Conservation (phyloP, 2,329 filamentous ascomycete species). For the Aureobasidium sp. region DNA sequence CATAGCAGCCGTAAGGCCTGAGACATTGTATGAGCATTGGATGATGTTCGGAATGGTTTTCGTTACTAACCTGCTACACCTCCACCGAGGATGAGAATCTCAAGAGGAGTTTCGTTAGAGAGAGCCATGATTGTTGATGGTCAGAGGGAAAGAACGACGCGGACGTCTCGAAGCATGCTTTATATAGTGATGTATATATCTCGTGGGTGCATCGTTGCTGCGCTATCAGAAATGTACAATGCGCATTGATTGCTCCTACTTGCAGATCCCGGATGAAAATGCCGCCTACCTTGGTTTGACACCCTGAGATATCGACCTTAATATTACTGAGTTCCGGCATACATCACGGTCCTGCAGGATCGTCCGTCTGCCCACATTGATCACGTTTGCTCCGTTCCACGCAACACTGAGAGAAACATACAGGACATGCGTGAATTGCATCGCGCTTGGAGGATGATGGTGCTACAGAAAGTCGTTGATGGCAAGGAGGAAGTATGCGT, state of each 20-base stretch:
- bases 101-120: constrained; percentile 9
- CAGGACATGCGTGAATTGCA: too few species aligned
- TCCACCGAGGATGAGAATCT: constrained; percentile 19
- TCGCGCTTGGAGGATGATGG: neutral
- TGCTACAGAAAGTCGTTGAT: neutral
- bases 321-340: too few species aligned
- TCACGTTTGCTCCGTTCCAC: too few species aligned
- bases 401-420: too few species aligned
- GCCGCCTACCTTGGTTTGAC: neutral
- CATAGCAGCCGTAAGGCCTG: constrained; percentile 55
- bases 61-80: constrained; percentile 18
- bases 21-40: neutral
- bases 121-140: neutral
- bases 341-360: too few species aligned
- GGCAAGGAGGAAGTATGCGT: neutral
- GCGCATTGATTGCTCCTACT: neutral
- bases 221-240: constrained; percentile 1
- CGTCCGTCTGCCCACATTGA: neutral
- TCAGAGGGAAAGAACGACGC: neutral
- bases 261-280: constrained; percentile 2
- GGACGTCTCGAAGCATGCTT: neutral
- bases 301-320: too few species aligned
- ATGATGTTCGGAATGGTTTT: neutral
- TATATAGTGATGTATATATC: neutral
- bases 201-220: neutral